phyloP scores from a whole-genome alignment of 1,139 yeast genomes.

The Geotrichum macrosporum region DNA sequence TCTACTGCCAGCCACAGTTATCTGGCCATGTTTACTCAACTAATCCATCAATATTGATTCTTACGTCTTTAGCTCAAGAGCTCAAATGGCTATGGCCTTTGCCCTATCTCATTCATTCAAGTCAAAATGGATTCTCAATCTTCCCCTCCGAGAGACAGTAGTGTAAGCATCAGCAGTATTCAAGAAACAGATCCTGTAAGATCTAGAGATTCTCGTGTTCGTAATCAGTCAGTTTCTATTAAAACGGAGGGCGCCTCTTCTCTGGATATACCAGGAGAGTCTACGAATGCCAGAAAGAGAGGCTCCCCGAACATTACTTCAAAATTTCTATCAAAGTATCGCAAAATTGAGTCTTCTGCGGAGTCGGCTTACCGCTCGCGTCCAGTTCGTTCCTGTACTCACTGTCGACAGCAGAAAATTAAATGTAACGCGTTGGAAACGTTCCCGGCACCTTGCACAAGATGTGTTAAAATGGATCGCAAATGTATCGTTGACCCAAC shows the following conservation, averaged over 20 bases:
- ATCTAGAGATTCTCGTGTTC: not conserved
- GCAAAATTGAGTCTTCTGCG: not conserved
- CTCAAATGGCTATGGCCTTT: not conserved
- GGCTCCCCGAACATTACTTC: not conserved
- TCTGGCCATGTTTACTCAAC: too few relatives aligned
- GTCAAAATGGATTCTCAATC: not conserved
- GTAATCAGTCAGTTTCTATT: not conserved
- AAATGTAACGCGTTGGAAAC: conserved; percentile 85
- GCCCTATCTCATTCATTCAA: not conserved
- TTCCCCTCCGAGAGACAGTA: not conserved
- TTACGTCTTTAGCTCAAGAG: too few relatives aligned
- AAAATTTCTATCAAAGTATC: not conserved
- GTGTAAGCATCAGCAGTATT: too few relatives aligned
- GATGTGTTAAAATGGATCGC: conserved; percentile 76
- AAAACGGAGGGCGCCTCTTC: not conserved
- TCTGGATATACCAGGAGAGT: not conserved
- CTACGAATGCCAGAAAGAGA: not conserved
- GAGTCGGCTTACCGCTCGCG: conserved; percentile 33
- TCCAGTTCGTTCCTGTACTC: conserved; percentile 89
- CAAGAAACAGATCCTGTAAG: not conserved
- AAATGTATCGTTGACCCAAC: conserved; percentile 87
- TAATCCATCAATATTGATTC: too few relatives aligned
- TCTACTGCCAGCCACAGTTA: too few relatives aligned
- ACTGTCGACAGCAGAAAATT: conserved; percentile 90
- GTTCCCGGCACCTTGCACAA: conserved; percentile 76